phyloP scores from a whole-genome alignment of 352 stramenopile species.

The Elongisporangium undulatum region DNA sequence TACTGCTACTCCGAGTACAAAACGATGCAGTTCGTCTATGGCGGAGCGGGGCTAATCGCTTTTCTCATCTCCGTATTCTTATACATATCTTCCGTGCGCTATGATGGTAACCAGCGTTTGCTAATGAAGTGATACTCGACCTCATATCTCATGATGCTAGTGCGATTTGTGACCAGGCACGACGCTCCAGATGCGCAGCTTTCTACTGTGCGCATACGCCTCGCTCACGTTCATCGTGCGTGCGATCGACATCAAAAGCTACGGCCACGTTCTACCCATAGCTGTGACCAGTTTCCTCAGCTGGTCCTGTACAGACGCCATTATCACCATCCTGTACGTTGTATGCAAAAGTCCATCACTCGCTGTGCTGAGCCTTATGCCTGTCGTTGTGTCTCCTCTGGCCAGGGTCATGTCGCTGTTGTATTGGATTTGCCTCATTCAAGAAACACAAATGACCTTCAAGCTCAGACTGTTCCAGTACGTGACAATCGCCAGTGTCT shows the following conservation, averaged over 20 bases:
- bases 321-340: conserved; percentile 43
- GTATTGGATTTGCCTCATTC: conserved; percentile 36
- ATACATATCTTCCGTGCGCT: too few relatives aligned
- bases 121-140: not conserved
- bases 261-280: conserved; percentile 27
- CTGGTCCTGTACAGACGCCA: conserved; percentile 29
- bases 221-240: conserved; percentile 28
- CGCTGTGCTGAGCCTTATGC: too few relatives aligned
- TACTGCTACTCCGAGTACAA: conserved; percentile 4
- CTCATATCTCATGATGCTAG: not conserved
- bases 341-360: not conserved
- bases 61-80: not conserved
- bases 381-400: conserved; percentile 5
- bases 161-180: not conserved
- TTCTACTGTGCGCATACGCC: conserved; percentile 30
- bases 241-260: conserved; percentile 28
- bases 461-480: conserved; percentile 23
- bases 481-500: conserved; percentile 22
- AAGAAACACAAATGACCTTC: conserved; percentile 11
- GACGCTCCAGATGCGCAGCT: conserved; percentile 29
- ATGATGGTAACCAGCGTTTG: not conserved
- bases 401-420: conserved; percentile 25
- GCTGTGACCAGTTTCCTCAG: conserved; percentile 30
- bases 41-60: too few relatives aligned
- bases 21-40: not conserved